Conservation (phyloP, 129 eudicot genomes). For the Arctium lappa region DNA sequence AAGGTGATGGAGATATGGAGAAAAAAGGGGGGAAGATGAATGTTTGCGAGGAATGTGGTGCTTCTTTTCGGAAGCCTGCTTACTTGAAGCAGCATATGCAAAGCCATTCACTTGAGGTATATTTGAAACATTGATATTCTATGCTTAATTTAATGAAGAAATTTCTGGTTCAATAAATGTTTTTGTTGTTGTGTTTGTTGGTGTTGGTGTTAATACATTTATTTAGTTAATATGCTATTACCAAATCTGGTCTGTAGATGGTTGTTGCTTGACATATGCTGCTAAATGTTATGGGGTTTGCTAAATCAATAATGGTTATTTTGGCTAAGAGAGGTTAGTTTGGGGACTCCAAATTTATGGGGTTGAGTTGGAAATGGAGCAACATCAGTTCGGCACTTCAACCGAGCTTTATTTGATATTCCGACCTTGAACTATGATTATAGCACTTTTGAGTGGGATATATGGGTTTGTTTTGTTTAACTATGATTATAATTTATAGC, state of each 20-base stretch:
- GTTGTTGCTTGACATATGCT: background rate
- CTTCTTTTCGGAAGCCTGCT: conserved; percentile 71
- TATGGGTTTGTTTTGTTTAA: no score
- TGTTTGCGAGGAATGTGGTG: conserved; percentile 75
- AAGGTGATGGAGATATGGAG: conserved; percentile 26
- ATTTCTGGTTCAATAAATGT: background rate
- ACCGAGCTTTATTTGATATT: background rate
- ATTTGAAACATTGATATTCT: background rate
- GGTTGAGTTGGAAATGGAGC: background rate
- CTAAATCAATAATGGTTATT: background rate
- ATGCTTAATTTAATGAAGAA: background rate
- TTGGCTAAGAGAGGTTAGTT: background rate
- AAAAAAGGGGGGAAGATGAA: conserved; percentile 35
- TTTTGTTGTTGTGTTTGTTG: background rate
- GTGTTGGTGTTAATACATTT: background rate
- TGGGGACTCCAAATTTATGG: background rate
- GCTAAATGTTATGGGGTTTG: background rate
- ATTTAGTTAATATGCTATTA: background rate
- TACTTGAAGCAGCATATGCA: conserved; percentile 88
- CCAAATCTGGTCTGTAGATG: background rate
- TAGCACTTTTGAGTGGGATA: no score
- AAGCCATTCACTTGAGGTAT: conserved; percentile 86
- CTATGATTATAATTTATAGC: no score
- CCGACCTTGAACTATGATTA: background rate
- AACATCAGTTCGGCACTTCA: background rate